A percentile compares a stretch with the other conserved stretches of the same genome.
These are phyloP conservation scores for Mucor racemosus DNA, from an alignment of 371 early-diverging fungal genomes.

Conservation along the genomic window DNA sequence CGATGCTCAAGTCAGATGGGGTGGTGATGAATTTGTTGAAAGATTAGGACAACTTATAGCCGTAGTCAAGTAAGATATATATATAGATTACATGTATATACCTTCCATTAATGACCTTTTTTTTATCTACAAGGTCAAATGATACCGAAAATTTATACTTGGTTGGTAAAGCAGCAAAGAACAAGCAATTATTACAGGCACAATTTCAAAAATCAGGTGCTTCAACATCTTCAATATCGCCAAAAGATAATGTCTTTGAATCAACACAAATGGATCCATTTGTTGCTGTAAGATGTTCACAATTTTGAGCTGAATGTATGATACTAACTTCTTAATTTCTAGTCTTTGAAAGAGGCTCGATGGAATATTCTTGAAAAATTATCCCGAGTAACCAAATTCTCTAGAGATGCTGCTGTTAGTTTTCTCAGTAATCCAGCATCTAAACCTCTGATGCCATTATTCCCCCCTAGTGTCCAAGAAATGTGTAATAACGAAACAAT, in stretches of 20 bases:
- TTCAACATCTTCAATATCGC: neutral
- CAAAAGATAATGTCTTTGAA: conserved; percentile 28
- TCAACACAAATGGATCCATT: conserved; percentile 53
- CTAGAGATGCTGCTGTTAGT: conserved; percentile 72
- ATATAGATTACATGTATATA: neutral
- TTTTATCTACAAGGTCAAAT: conserved; percentile 25
- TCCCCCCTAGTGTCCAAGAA: conserved; percentile 64
- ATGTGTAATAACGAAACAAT: conserved; percentile 48
- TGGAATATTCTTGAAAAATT: conserved; percentile 88
- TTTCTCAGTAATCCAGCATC: conserved; percentile 82
- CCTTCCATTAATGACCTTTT: neutral
- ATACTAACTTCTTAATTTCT: too few relatives aligned
- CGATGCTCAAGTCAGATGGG: conserved; percentile 39
- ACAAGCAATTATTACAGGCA: neutral
- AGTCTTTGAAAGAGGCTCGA: conserved; percentile 70
- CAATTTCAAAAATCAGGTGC: neutral
- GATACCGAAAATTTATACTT: conserved; percentile 24
- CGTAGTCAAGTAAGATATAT: conserved; percentile 29
- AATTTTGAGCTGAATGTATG: neutral
- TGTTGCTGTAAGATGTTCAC: conserved; percentile 34
- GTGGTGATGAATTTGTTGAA: conserved; percentile 54
- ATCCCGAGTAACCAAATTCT: conserved; percentile 81
- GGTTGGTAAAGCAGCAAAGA: neutral
- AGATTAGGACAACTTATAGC: conserved; percentile 32
- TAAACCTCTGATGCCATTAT: conserved; percentile 75